Percentiles rank a stretch among this genome's conserved stretches.
phyloP scores from a whole-genome alignment of 164 flowering plant genomes.

The Pachysandra terminalis region DNA sequence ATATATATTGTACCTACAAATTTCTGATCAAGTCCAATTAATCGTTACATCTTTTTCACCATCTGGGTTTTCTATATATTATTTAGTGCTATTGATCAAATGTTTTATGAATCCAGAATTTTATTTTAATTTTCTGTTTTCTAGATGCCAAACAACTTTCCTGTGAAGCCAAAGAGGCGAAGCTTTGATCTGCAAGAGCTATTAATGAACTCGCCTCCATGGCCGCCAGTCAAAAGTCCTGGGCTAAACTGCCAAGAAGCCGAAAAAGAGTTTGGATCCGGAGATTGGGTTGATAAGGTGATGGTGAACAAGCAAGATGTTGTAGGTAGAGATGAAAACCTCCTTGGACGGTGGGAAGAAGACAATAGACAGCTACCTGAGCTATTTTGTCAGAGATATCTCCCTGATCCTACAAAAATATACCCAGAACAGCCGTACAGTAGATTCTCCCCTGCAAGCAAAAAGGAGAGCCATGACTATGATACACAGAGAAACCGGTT shows the following conservation, averaged over 20 bases:
- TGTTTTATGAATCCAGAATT: background rate
- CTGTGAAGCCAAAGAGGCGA: conserved; percentile 44
- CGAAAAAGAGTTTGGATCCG: conserved; percentile 52
- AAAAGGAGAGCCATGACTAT: conserved; percentile 40
- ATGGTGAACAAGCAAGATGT: conserved; percentile 87
- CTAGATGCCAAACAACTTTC: conserved; percentile 43
- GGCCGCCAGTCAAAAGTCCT: conserved; percentile 63
- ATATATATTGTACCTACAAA: too few species aligned
- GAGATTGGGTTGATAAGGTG: conserved; percentile 92
- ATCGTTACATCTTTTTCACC: too few species aligned
- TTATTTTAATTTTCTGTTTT: background rate
- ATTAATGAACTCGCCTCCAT: conserved; percentile 57
- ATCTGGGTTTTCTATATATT: background rate
- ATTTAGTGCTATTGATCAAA: background rate
- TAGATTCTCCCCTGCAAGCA: conserved; percentile 33
- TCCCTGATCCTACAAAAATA: conserved; percentile 42
- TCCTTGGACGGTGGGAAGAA: conserved; percentile 46
- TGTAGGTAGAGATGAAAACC: conserved; percentile 29
- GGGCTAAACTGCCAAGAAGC: conserved; percentile 43
- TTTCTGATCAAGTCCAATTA: too few species aligned
- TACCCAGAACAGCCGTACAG: conserved; percentile 45
- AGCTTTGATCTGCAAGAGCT: conserved; percentile 71
- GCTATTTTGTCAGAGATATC: conserved; percentile 50
- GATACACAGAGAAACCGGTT: conserved; percentile 33
- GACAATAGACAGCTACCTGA: conserved; percentile 43